Conservation (phyloP, 1,284 basidiomycete genomes). For the Cryptococcus deneoformans region DNA sequence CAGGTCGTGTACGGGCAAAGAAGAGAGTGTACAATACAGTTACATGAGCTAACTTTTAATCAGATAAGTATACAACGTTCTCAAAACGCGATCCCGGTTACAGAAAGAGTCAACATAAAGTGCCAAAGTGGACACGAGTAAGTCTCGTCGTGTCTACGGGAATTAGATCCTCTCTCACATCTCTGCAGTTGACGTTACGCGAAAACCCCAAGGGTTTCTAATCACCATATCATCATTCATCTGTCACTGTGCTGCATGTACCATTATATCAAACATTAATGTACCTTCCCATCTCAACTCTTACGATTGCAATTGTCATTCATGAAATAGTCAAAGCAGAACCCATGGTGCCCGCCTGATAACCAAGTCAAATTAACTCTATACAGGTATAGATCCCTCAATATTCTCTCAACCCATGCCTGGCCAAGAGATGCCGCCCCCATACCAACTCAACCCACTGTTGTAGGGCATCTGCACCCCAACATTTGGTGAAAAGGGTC, state of each 20-base stretch:
- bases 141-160: conserved; percentile 38
- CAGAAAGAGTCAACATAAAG: conserved; percentile 93
- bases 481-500: neutral
- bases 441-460: conserved; percentile 13
- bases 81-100: conserved; percentile 66
- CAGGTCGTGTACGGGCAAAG: neutral
- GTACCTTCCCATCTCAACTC: too few relatives aligned
- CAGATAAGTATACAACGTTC: conserved; percentile 96
- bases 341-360: too few relatives aligned
- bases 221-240: neutral
- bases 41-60: conserved; percentile 15
- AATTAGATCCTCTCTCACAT: neutral
- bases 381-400: neutral
- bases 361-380: too few relatives aligned
- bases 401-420: conserved; percentile 8
- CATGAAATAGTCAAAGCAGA: too few relatives aligned
- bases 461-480: conserved; percentile 7
- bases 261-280: conserved; percentile 1
- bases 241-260: conserved; percentile 6
- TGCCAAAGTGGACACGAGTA: conserved; percentile 90
- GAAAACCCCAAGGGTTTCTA: conserved; percentile 89
- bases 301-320: too few relatives aligned
- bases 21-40: neutral
- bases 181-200: conserved; percentile 67
- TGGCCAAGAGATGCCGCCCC: conserved; percentile 10